These are phyloP conservation scores for Monarda citriodora DNA, from an alignment of 305 asterid species.

Conservation along the genomic window DNA sequence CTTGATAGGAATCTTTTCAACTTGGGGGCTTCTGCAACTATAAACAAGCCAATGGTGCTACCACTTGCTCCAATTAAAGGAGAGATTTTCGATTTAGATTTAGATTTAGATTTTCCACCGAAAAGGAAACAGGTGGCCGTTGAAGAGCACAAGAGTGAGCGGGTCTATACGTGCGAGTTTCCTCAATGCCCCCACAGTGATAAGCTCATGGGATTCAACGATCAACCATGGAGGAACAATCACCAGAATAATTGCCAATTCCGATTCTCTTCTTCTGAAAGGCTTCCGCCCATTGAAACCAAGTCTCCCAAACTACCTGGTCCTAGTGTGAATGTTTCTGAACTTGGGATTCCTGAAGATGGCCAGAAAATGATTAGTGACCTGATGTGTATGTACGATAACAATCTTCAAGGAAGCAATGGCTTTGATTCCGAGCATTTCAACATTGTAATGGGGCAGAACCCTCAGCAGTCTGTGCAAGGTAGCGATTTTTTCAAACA, in stretches of 20 bases:
- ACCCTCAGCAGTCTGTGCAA: slow-evolving; percentile 34
- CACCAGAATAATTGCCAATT: slow-evolving; percentile 54
- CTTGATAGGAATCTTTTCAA: slow-evolving; percentile 26
- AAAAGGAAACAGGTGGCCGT: slow-evolving; percentile 42
- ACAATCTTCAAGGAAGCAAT: slow-evolving; percentile 31
- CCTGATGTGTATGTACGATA: slow-evolving; percentile 48
- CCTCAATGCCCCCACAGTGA: slow-evolving; percentile 56
- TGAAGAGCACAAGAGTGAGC: slow-evolving; percentile 28
- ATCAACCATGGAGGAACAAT: slow-evolving; percentile 56
- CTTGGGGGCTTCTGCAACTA: slow-evolving; percentile 21
- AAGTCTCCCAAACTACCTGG: slow-evolving; percentile 18
- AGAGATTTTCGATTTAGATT: slow-evolving; percentile 43
- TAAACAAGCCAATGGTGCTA: slow-evolving; percentile 21
- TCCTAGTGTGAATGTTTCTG: slow-evolving; percentile 25
- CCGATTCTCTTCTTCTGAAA: slow-evolving; percentile 29
- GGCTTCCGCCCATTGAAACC: slow-evolving; percentile 14
- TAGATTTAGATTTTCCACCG: slow-evolving; percentile 31
- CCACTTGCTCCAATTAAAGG: slow-evolving; percentile 45
- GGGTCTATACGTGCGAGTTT: slow-evolving; percentile 53
- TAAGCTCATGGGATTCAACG: slow-evolving; percentile 43
- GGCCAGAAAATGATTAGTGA: slow-evolving; percentile 49
- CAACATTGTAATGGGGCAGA: slow-evolving; percentile 26
- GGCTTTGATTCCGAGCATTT: slow-evolving; percentile 34
- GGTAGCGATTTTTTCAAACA: slow-evolving; percentile 26
- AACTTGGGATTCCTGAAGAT: slow-evolving; percentile 56